phyloP scores from a whole-genome alignment of 192 early-diverging fungal species.

The Entophlyctis helioformis region DNA sequence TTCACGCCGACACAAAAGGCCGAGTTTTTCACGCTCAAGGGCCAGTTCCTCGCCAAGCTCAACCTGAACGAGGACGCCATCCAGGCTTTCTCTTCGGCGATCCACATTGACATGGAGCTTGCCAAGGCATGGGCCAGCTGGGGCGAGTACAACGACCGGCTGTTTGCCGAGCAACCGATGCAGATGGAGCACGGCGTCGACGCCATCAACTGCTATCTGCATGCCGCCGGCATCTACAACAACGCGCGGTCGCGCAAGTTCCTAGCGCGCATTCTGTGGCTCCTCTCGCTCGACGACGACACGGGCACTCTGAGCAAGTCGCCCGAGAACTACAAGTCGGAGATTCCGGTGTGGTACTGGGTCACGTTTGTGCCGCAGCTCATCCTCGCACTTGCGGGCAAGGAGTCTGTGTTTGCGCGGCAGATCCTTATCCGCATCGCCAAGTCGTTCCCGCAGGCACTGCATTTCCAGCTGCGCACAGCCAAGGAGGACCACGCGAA shows the following conservation, averaged over 20 bases:
- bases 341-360: constrained; percentile 95
- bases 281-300: constrained; percentile 71
- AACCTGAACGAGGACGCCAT: constrained; percentile 77
- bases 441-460: constrained; percentile 85
- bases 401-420: constrained; percentile 64
- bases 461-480: constrained; percentile 91
- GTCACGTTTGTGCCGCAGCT: constrained; percentile 96
- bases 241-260: constrained; percentile 79
- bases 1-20: constrained; percentile 87
- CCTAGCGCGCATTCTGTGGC: constrained; percentile 85
- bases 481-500: constrained; percentile 75
- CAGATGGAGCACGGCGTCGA: constrained; percentile 74
- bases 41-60: constrained; percentile 84
- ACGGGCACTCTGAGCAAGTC: constrained; percentile 61
- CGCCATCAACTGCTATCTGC: constrained; percentile 92
- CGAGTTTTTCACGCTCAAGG: constrained; percentile 96
- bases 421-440: constrained; percentile 86
- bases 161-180: constrained; percentile 72
- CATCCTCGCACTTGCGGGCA: constrained; percentile 60
- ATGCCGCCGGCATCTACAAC: constrained; percentile 83
- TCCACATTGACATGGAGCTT: constrained; percentile 78
- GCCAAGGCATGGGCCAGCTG: constrained; percentile 94
- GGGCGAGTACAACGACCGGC: constrained; percentile 89
- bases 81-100: constrained; percentile 77
- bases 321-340: constrained; percentile 83